Base-by-base conservation (phyloP, 805 yeast genomes). In the Cyberlindnera euphorbiae region DNA sequence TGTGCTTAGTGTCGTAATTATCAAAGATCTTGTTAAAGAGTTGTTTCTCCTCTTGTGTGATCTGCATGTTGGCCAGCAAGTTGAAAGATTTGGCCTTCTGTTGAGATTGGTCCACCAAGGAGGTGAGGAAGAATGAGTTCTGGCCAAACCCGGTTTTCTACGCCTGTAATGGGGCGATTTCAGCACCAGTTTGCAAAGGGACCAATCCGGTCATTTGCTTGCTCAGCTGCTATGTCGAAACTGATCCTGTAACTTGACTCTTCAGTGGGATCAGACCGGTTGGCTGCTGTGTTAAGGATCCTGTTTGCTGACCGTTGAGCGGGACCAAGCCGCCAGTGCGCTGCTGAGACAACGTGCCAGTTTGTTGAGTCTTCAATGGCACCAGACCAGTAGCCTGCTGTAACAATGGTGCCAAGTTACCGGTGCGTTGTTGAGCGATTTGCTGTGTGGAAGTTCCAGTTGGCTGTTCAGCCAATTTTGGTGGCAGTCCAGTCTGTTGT, bases 1-100 rank as follows among this genome's bases (percentile, higher is more conserved):
- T 67, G 26, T 70, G 69, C 22, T 66, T 53, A n/a, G 77, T 66
- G 55, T 89, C 97, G 86, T 95, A 90, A 33, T 94, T 93, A 36
- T 72, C 73, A 64, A 93, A 90, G 42, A 90, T 85, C 38, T 82
- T 84, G 55, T 88, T 96, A 62, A 89, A 90, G 37, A 89, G 77
- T 17, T 41, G 69, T 58, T 89, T 89, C 55, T 90, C 97, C 52
- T 86, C 88, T 47, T 79, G 76, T 26, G 94, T 75, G 44, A 89
- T 86, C 9, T 79, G 59, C 35, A 63, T 65, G 29, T 60, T 56
- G 12, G 34, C 34, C n/a, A 41, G 17, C 26, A 36, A 41, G 21
- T 53, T 58, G 30, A 60, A 55, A n/a, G 60, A 47, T 16, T 59
- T 48, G 21, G 60, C 42, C 24, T 58, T 33, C 8, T 36, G 35